Conservation (phyloP, 805 yeast species). For the Starmerella stellata region DNA sequence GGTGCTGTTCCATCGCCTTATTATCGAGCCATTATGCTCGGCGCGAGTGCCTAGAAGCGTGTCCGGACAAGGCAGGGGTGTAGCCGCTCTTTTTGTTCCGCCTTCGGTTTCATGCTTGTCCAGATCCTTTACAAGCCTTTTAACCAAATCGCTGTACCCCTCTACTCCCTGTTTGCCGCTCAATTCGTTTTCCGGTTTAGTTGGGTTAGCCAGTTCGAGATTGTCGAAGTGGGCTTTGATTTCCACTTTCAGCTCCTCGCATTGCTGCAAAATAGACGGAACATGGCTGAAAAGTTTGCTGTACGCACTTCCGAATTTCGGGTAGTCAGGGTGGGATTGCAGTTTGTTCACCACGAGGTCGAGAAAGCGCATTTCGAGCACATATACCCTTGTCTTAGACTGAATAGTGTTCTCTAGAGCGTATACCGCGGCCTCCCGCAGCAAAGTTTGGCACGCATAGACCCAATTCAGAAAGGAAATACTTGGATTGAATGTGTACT, state of each 20-base stretch:
- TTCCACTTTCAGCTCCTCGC: conserved; percentile 17
- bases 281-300: conserved; percentile 9
- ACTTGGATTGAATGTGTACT: conserved; percentile 35
- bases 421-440: conserved; percentile 29
- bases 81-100: not conserved
- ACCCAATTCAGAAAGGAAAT: conserved; percentile 39
- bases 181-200: not conserved
- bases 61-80: not conserved
- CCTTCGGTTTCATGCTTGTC: not conserved
- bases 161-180: too few species aligned
- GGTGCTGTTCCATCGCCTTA: too few species aligned
- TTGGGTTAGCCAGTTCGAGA: conserved; percentile 5
- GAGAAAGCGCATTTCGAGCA: conserved; percentile 39
- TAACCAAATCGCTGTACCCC: not conserved
- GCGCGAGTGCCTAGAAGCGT: not conserved
- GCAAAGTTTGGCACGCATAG: conserved; percentile 33
- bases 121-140: not conserved
- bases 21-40: not conserved
- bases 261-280: conserved; percentile 17
- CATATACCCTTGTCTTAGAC: conserved; percentile 34
- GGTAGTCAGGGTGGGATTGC: conserved; percentile 31
- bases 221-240: too few species aligned
- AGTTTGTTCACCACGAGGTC: conserved; percentile 36
- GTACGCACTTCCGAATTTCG: conserved; percentile 13
- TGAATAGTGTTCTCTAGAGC: conserved; percentile 22